Conservation (phyloP, 2,329 filamentous ascomycete genomes). For the Cordyceps pruinosa region DNA sequence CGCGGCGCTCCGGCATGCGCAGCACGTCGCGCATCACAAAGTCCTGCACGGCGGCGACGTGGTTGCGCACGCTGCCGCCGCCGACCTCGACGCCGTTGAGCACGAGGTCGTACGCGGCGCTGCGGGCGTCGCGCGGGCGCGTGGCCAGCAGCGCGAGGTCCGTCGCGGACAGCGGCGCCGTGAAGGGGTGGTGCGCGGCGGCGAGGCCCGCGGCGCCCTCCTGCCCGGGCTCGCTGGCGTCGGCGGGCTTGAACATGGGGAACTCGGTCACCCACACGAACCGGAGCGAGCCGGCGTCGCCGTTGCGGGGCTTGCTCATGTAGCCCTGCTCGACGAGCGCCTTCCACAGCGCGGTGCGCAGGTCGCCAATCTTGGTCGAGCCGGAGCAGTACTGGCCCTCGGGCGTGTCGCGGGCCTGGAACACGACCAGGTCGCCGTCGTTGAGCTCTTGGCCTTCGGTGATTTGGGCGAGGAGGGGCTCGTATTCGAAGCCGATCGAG, state of each 20-base stretch:
- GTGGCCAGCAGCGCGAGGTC: slow-evolving; percentile 71
- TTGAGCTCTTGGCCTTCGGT: slow-evolving; percentile 37
- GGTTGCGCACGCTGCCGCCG: slow-evolving; percentile 87
- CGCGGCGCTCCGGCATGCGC: slow-evolving; percentile 62
- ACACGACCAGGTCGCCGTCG: slow-evolving; percentile 67
- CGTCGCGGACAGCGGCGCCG: slow-evolving; percentile 63
- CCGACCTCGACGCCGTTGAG: slow-evolving; percentile 93
- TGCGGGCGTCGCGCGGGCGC: slow-evolving; percentile 64
- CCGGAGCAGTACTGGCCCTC: slow-evolving; percentile 51
- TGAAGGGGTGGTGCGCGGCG: slow-evolving; percentile 94
- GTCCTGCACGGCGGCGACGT: slow-evolving; percentile 74
- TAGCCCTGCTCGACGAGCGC: slow-evolving; percentile 57
- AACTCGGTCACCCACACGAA: slow-evolving; percentile 89
- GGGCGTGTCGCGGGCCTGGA: slow-evolving; percentile 67
- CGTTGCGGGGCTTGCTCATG: slow-evolving; percentile 36
- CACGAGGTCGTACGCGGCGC: slow-evolving; percentile 92
- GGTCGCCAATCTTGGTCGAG: slow-evolving; percentile 63
- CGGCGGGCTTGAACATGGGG: slow-evolving; percentile 78
- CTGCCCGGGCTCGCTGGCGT: slow-evolving; percentile 62
- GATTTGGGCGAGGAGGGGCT: slow-evolving; percentile 42
- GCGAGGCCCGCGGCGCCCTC: slow-evolving; percentile 73
- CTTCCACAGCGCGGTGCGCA: slow-evolving; percentile 65
- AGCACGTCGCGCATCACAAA: slow-evolving; percentile 79
- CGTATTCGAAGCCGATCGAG: slow-evolving; percentile 60
- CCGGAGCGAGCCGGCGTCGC: slow-evolving; percentile 40